A percentile compares a stretch with the other conserved stretches of the same genome.
phyloP scores from a whole-genome alignment of 1,139 yeast genomes.

The Spathaspora jeffriesii region DNA sequence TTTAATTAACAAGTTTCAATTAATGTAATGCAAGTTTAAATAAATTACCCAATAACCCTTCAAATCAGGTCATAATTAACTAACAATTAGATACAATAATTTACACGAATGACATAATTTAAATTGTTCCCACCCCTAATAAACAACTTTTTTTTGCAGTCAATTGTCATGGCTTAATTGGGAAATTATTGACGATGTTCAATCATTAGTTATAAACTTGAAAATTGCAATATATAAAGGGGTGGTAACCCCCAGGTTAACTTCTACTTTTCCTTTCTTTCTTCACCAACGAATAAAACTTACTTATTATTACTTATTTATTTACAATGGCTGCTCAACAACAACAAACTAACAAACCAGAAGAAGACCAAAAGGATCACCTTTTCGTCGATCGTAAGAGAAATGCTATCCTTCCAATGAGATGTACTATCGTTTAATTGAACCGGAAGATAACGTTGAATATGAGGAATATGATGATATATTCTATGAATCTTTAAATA shows the following conservation, averaged over 20 bases:
- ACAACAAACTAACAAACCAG: not conserved
- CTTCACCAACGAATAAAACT: not conserved
- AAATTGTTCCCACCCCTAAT: too few species aligned
- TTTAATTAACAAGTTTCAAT: not conserved
- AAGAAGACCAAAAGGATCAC: slow-evolving; percentile 1
- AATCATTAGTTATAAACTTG: not conserved
- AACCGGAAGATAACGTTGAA: not conserved
- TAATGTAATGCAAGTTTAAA: not conserved
- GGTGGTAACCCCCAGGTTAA: not conserved
- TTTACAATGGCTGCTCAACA: slow-evolving; percentile 11
- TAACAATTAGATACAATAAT: not conserved
- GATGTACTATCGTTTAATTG: slow-evolving; percentile 1
- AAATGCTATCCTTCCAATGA: slow-evolving; percentile 3
- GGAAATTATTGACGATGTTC: not conserved
- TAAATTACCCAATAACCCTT: not conserved
- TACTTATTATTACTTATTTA: not conserved
- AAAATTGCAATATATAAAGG: not conserved
- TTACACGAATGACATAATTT: not conserved
- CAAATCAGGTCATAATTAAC: not conserved
- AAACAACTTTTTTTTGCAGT: slow-evolving; percentile 2
- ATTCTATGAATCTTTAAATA: not conserved
- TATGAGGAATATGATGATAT: not conserved
- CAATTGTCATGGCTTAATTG: slow-evolving; percentile 1
- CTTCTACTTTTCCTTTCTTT: not conserved
- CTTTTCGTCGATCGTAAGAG: slow-evolving; percentile 3